Evolutionary conservation across 371 early-diverging fungal species (phyloP).

Genomic region (Syncephalastrum monosporum): DNA sequence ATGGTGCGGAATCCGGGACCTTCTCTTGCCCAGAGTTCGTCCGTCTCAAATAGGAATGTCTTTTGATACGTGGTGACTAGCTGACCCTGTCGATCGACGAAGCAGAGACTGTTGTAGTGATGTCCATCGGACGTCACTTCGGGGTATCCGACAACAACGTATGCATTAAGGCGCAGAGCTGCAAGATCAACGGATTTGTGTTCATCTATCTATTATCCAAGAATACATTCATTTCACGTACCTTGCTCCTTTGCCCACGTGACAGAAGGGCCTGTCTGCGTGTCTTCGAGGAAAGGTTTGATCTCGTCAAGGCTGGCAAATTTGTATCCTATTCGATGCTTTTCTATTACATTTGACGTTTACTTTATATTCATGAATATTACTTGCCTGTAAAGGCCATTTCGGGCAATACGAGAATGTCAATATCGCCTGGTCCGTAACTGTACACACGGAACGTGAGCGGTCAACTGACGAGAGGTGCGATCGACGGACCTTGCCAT

Average conservation of each 20-base stretch:
- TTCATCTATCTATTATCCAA: background rate
- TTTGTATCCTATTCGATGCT: constrained; percentile 51
- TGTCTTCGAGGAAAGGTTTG: constrained; percentile 54
- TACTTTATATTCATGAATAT: background rate
- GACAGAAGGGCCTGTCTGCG: constrained; percentile 56
- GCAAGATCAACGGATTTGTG: background rate
- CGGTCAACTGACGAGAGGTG: background rate
- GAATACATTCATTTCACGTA: constrained; percentile 10
- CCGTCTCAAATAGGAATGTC: constrained; percentile 65
- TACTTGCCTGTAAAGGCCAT: constrained; percentile 70
- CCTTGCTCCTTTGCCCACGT: constrained; percentile 66
- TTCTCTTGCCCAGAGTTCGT: constrained; percentile 75
- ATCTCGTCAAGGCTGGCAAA: constrained; percentile 59
- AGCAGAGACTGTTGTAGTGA: constrained; percentile 63
- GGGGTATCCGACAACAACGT: constrained; percentile 72
- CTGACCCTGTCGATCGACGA: constrained; percentile 51
- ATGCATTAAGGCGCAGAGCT: constrained; percentile 56
- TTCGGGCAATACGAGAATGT: constrained; percentile 73
- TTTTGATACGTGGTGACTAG: constrained; percentile 67
- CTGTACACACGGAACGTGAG: constrained; percentile 19
- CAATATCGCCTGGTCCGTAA: constrained; percentile 56
- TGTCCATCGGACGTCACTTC: constrained; percentile 24
- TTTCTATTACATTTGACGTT: background rate
- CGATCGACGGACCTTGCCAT: constrained; percentile 26
- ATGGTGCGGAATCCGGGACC: constrained; percentile 65